These are phyloP conservation scores for Lachnum nothofagi DNA, from an alignment of 2,329 filamentous ascomycete genomes.

Conservation along the genomic window DNA sequence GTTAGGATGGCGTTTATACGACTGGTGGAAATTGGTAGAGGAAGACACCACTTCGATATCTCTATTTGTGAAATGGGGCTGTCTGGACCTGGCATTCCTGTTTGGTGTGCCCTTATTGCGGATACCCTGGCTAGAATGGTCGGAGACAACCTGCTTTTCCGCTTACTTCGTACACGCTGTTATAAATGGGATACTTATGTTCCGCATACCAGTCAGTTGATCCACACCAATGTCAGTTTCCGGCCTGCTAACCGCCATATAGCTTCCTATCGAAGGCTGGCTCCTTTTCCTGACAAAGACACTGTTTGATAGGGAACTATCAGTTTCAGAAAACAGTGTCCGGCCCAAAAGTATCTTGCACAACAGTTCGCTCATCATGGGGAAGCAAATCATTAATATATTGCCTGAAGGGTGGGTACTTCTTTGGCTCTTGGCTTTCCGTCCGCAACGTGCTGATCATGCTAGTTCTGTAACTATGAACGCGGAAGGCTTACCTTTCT, in stretches of 20 bases:
- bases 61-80: conserved; percentile 90
- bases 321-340: conserved; percentile 88
- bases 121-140: conserved; percentile 96
- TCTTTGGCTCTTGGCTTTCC: too few relatives aligned
- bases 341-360: conserved; percentile 83
- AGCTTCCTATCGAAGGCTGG: conserved; percentile 71
- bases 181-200: conserved; percentile 84
- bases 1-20: conserved; percentile 78
- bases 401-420: conserved; percentile 74
- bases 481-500: conserved; percentile 73
- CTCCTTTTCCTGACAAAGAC: conserved; percentile 69
- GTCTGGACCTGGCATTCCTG: conserved; percentile 78
- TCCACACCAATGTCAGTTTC: neutral
- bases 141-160: conserved; percentile 56
- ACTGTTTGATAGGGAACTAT: conserved; percentile 86
- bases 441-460: conserved; percentile 12
- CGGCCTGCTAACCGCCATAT: conserved; percentile 13
- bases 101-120: conserved; percentile 81
- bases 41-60: conserved; percentile 83
- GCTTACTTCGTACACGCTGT: conserved; percentile 68
- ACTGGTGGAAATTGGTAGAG: conserved; percentile 73
- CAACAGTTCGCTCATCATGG: conserved; percentile 88
- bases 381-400: conserved; percentile 96
- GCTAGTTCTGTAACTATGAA: conserved; percentile 77
- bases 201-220: conserved; percentile 67